phyloP scores from a whole-genome alignment of 257 asterid genomes.

The Craterostigma plantagineum region DNA sequence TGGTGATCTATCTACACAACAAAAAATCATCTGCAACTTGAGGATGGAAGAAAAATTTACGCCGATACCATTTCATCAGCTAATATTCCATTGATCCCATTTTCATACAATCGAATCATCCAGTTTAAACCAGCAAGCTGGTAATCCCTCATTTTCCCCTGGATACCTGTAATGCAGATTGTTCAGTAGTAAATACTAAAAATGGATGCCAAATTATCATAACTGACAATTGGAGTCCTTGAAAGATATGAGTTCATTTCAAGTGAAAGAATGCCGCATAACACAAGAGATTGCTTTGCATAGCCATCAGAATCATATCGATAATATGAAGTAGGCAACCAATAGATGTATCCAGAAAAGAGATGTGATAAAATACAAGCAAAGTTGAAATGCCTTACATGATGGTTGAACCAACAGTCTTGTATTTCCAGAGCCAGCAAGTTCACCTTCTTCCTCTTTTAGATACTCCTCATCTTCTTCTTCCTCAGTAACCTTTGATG shows the following conservation, averaged over 20 bases:
- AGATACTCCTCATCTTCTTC: slow-evolving; percentile 94
- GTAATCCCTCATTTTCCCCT: slow-evolving; percentile 98
- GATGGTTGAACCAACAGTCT: slow-evolving; percentile 71
- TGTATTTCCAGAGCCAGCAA: slow-evolving; percentile 25
- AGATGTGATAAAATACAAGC: too few relatives aligned
- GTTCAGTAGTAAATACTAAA: not conserved
- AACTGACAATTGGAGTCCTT: too few relatives aligned
- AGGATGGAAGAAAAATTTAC: not conserved
- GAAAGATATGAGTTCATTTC: too few relatives aligned
- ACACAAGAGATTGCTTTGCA: too few relatives aligned
- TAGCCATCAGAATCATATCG: too few relatives aligned
- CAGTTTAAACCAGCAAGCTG: slow-evolving; percentile 97
- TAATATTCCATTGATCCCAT: slow-evolving; percentile 95
- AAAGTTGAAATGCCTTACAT: slow-evolving; percentile 32
- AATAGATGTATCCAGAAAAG: too few relatives aligned
- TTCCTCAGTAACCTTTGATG: slow-evolving; percentile 87
- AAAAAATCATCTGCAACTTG: slow-evolving; percentile 4
- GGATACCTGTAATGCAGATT: slow-evolving; percentile 52
- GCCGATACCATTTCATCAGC: slow-evolving; percentile 89
- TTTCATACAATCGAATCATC: slow-evolving; percentile 86
- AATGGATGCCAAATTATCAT: slow-evolving; percentile 1
- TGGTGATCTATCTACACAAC: slow-evolving; percentile 3
- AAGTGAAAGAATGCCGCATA: too few relatives aligned
- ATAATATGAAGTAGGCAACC: too few relatives aligned
- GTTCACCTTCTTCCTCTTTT: slow-evolving; percentile 72